These are phyloP conservation scores for Agrocybe praecox DNA, from an alignment of 768 basidiomycete species.

Conservation along the genomic window DNA sequence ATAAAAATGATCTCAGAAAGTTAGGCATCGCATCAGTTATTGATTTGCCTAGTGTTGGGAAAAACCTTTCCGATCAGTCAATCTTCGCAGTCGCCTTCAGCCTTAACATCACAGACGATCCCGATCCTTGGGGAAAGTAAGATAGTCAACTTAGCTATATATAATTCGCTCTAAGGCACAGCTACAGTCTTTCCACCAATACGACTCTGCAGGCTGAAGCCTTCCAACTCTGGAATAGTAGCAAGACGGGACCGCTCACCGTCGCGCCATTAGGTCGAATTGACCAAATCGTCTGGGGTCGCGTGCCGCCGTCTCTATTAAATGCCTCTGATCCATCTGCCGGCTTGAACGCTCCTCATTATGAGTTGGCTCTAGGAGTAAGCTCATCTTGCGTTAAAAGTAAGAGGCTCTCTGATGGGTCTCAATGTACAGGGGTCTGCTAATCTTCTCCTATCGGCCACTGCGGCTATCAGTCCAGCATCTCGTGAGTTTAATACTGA, in stretches of 20 bases:
- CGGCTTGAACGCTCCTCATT: not conserved
- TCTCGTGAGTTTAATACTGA: not conserved
- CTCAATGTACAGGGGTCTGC: not conserved
- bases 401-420: too few species aligned
- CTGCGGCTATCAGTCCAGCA: not conserved
- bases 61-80: constrained; percentile 36
- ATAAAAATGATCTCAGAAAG: constrained; percentile 20
- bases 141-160: not conserved
- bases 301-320: not conserved
- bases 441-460: not conserved
- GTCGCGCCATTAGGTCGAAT: not conserved
- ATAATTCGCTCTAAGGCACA: not conserved
- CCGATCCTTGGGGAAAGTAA: not conserved
- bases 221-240: not conserved
- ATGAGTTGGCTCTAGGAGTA: not conserved
- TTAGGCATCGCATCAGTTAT: constrained; percentile 27
- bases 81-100: constrained; percentile 17
- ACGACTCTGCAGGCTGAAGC: not conserved
- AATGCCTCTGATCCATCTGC: constrained; percentile 2
- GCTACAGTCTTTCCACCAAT: not conserved
- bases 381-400: not conserved
- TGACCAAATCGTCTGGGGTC: constrained; percentile 1
- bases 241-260: not conserved
- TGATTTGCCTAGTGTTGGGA: constrained; percentile 36
- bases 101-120: constrained; percentile 24